Conservation (phyloP, 1,139 yeast genomes). For the Blastobotrys apis region DNA sequence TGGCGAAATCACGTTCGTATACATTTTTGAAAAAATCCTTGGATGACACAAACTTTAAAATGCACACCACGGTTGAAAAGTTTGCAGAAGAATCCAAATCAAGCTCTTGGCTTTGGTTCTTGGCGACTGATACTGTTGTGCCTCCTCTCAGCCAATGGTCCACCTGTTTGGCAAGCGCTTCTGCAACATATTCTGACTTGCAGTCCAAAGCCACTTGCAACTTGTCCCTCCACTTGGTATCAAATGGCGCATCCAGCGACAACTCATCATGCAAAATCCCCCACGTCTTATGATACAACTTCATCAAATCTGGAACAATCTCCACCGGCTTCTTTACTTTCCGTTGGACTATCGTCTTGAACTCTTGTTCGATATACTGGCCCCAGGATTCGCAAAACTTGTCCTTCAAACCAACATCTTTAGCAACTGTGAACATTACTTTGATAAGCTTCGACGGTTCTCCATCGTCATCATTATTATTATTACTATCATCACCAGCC, state of each 20-base stretch:
- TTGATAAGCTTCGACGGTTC: too few relatives aligned
- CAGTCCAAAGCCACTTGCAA: conserved; percentile 24
- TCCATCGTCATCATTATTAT: conserved; percentile 1
- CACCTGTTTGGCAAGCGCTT: conserved; percentile 32
- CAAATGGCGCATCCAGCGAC: neutral
- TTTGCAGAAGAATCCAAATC: conserved; percentile 3
- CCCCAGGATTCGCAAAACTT: conserved; percentile 10
- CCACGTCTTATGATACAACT: conserved; percentile 4
- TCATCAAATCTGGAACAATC: conserved; percentile 8
- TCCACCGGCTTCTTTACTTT: conserved; percentile 4
- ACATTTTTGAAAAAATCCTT: conserved; percentile 36
- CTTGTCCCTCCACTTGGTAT: conserved; percentile 23
- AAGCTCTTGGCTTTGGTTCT: neutral
- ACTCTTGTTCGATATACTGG: neutral
- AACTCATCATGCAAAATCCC: conserved; percentile 7
- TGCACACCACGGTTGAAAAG: conserved; percentile 2
- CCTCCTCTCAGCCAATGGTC: conserved; percentile 31
- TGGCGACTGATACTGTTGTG: neutral
- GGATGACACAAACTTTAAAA: conserved; percentile 21
- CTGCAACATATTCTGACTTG: conserved; percentile 25
- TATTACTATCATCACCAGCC: too few relatives aligned
- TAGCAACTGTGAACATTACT: conserved; percentile 2
- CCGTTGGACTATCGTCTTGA: neutral
- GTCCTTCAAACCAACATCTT: neutral
- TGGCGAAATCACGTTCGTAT: conserved; percentile 38